Base-by-base conservation (phyloP, 2,329 filamentous ascomycete species). In the Fusarium ramigenum region DNA sequence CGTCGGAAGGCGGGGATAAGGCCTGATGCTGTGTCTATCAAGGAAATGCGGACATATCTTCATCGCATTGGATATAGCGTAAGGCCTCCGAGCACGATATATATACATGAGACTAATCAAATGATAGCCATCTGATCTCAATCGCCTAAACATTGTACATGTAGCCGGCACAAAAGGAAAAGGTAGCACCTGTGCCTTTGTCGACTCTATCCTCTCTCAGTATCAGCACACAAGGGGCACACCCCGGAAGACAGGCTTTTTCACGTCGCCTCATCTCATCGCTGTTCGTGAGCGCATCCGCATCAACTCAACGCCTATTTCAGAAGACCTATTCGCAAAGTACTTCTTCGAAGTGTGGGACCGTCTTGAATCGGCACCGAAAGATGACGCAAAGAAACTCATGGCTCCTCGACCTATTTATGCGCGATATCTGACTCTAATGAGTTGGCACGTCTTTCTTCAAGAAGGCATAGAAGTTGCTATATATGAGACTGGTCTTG, bases 1-100 rank as follows among this genome's bases (percentile, higher is more conserved):
- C 91, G 96, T 58, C 88, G 91, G 61, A 93, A 93, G 80, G 92
- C 92, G 23, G 93, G 94, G 25, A 85, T 91, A 70, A 88, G 87
- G 34, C 90, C 93, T 78, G 93, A 96, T 82, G 86, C 90, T 67
- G 86, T 87, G 63, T 85, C 93, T 14, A 90, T 96, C 53, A 89
- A 90, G 6, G 93, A 97, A 81, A 97, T 97, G 90, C 87, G 90
- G 73, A 88, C 91, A 68, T 97, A 94, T 88, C 89, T 94, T 78
- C 85, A 86, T 63, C 92, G 92, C 73, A 90, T 96, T 78, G 94
- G 95, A 74, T 95, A 97, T 81, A 86, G 93, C 82, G 84, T 86
- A 77, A 69, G 79, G 64, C 28, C n/a, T 23, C 18, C 8, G 52
- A 47, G 43, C 18, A 46, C 39, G 40, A 39, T 19, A 30, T 21